A percentile compares a stretch with the other conserved stretches of the same genome.
Conservation (phyloP, 2,329 filamentous ascomycete species). For the Calcarisporium arbuscula region DNA sequence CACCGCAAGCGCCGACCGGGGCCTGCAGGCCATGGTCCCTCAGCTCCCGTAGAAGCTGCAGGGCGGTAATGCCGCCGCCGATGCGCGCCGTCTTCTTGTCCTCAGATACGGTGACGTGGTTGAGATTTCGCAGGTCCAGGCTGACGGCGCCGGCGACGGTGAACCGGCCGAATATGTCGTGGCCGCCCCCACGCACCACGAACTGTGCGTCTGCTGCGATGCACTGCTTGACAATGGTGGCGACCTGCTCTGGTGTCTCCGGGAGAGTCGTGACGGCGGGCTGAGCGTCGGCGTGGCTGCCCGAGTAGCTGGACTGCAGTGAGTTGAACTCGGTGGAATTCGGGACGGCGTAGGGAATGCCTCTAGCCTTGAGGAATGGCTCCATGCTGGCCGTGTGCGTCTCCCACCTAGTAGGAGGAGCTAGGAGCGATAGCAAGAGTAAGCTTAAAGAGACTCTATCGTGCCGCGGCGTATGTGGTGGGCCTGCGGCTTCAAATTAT, state of each 20-base stretch:
- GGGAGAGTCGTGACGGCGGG: neutral
- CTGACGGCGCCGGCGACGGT: constrained; percentile 22
- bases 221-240: neutral
- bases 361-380: neutral
- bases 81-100: constrained; percentile 23
- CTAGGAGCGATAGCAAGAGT: no score
- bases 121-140: constrained; percentile 32
- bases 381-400: no score
- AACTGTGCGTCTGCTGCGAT: neutral
- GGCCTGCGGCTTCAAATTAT: no score
- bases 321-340: neutral
- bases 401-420: no score
- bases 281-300: neutral
- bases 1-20: constrained; percentile 16
- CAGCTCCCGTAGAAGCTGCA: constrained; percentile 19
- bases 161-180: constrained; percentile 26
- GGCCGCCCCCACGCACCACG: constrained; percentile 26
- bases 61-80: constrained; percentile 22
- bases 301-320: neutral
- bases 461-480: no score
- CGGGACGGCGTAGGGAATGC: neutral
- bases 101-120: constrained; percentile 19
- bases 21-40: constrained; percentile 22
- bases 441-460: no score
- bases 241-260: neutral